These are phyloP conservation scores for Trichoderma gracile DNA, from an alignment of 2,329 filamentous ascomycete species.

Conservation along the genomic window DNA sequence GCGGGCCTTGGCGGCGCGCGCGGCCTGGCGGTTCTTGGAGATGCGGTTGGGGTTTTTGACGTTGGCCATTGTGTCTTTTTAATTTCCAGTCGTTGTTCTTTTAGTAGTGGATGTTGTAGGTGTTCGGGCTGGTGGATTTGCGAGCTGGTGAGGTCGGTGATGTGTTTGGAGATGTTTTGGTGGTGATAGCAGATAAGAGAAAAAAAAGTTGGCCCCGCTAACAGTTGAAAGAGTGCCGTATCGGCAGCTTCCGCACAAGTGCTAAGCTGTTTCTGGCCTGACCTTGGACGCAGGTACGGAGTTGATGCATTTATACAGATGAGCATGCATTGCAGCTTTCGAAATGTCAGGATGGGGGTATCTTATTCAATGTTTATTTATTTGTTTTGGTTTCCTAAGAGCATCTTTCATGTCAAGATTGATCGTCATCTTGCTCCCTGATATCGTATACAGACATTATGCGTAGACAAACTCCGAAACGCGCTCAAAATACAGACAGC, in stretches of 20 bases:
- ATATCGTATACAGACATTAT: conserved; percentile 19
- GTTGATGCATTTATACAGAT: not conserved
- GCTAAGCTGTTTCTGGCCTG: conserved; percentile 16
- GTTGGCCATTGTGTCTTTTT: conserved; percentile 47
- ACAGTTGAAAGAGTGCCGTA: not conserved
- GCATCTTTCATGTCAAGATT: not conserved
- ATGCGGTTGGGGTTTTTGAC: conserved; percentile 60
- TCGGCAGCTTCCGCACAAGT: not conserved
- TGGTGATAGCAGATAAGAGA: not conserved
- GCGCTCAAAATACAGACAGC: not conserved
- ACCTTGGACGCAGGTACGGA: conserved; percentile 11
- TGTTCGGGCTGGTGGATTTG: not conserved
- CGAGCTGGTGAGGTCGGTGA: not conserved
- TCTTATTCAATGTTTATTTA: not conserved
- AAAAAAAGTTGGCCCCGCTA: conserved; percentile 24
- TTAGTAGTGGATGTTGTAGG: too few relatives aligned
- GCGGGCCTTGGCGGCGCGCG: conserved; percentile 47
- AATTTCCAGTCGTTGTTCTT: too few relatives aligned
- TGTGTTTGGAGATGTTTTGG: not conserved
- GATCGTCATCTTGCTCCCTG: not conserved
- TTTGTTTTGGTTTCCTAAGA: not conserved
- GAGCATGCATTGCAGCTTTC: not conserved
- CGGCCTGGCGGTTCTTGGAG: conserved; percentile 55
- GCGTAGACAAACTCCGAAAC: conserved; percentile 15
- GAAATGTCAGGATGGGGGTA: not conserved